These are phyloP conservation scores for Metschnikowia anglica DNA, from an alignment of 805 yeast genomes.

Conservation along the genomic window DNA sequence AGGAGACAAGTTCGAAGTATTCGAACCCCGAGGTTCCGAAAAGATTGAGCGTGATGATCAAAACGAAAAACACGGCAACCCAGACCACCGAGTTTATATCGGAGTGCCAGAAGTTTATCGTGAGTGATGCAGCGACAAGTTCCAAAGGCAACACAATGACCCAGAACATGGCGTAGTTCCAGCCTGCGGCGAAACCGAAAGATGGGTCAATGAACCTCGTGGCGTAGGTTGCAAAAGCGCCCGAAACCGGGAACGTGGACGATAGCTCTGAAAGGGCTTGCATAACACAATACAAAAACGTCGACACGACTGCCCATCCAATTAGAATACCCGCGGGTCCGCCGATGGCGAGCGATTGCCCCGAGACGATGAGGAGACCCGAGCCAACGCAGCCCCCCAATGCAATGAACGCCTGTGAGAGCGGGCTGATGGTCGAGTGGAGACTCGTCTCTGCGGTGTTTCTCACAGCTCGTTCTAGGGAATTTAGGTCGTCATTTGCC, in stretches of 20 bases:
- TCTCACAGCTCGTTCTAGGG: conserved; percentile 19
- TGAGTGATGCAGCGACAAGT: conserved; percentile 42
- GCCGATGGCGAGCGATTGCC: conserved; percentile 36
- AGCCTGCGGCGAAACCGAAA: conserved; percentile 47
- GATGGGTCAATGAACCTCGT: conserved; percentile 43
- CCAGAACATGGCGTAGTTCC: conserved; percentile 47
- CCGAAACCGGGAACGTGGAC: conserved; percentile 40
- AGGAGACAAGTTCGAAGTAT: conserved; percentile 37
- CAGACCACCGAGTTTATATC: conserved; percentile 41
- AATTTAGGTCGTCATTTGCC: conserved; percentile 10
- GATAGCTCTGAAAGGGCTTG: conserved; percentile 42
- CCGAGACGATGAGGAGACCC: conserved; percentile 42
- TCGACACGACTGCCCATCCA: conserved; percentile 43
- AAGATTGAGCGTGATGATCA: conserved; percentile 35
- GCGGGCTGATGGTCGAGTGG: conserved; percentile 18
- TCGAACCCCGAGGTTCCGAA: conserved; percentile 39
- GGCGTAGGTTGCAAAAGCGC: conserved; percentile 43
- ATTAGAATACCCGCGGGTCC: conserved; percentile 38
- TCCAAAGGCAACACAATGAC: conserved; percentile 44
- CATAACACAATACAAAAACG: conserved; percentile 44
- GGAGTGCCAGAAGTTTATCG: conserved; percentile 42
- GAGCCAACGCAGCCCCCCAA: conserved; percentile 45
- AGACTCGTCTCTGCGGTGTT: conserved; percentile 14
- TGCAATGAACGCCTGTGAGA: conserved; percentile 33
- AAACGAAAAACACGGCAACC: conserved; percentile 40